phyloP scores from a whole-genome alignment of 108 stramenopile genomes.

The Tribonema minus region DNA sequence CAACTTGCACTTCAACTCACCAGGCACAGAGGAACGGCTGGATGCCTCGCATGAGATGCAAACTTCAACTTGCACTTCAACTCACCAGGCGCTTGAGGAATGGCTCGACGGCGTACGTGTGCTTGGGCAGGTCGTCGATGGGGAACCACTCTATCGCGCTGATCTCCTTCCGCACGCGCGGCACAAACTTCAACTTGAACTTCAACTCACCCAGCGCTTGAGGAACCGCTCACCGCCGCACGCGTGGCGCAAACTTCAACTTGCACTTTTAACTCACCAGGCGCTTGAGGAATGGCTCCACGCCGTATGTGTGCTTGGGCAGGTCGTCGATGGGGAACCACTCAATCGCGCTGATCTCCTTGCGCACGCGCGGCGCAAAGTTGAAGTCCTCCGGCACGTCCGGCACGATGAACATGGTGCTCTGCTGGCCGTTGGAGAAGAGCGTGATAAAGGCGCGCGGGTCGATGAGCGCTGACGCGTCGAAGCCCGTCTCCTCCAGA shows the following conservation, averaged over 20 bases:
- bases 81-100: conserved; percentile 13
- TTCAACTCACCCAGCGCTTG: too few species aligned
- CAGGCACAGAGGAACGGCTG: too few species aligned
- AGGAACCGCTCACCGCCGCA: too few species aligned
- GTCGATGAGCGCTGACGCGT: conserved; percentile 4
- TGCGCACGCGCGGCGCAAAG: conserved; percentile 27
- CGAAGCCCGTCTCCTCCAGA: conserved; percentile 46
- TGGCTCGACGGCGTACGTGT: conserved; percentile 16
- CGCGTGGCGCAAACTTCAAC: too few species aligned
- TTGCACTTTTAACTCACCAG: conserved; percentile 19
- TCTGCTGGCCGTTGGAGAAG: conserved; percentile 33
- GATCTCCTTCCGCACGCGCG: too few species aligned
- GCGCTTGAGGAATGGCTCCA: conserved; percentile 18
- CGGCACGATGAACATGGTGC: conserved; percentile 14
- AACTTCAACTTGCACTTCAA: conserved; percentile 7
- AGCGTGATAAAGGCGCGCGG: conserved; percentile 19
- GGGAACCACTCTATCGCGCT: conserved; percentile 25
- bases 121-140: conserved; percentile 11
- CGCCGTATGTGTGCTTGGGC: conserved; percentile 18
- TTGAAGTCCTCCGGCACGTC: conserved; percentile 7
- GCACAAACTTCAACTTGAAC: too few species aligned
- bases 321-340: conserved; percentile 17
- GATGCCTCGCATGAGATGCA: conserved; percentile 29
- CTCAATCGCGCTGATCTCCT: conserved; percentile 2
- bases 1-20: conserved; percentile 1